Evolutionary conservation across 2,329 filamentous ascomycete species (phyloP).

Genomic region (Clonostachys rosea): DNA sequence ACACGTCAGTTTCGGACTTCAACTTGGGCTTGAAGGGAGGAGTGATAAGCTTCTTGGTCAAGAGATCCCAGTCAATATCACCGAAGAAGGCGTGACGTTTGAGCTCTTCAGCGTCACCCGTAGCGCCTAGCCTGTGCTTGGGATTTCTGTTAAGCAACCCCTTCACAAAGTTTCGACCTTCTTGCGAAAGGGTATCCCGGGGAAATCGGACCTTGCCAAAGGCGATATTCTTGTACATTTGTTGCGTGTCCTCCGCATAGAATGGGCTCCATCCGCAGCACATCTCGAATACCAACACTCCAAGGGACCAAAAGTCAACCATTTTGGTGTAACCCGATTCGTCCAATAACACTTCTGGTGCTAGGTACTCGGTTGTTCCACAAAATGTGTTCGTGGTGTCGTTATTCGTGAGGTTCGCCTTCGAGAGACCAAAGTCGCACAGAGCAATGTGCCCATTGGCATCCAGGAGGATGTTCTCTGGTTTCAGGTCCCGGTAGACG

Average conservation of each 20-base stretch:
- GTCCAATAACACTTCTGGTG: slow-evolving; percentile 90
- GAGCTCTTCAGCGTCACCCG: slow-evolving; percentile 86
- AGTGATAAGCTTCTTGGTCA: slow-evolving; percentile 86
- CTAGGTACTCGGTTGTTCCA: slow-evolving; percentile 95
- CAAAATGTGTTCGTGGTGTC: slow-evolving; percentile 99
- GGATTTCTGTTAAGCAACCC: slow-evolving; percentile 95
- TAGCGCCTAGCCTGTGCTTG: slow-evolving; percentile 88
- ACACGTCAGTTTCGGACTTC: slow-evolving; percentile 92
- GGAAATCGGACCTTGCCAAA: slow-evolving; percentile 98
- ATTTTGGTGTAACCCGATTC: slow-evolving; percentile 99
- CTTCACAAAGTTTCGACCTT: slow-evolving; percentile 97
- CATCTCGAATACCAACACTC: slow-evolving; percentile 98
- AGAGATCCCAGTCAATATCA: slow-evolving; percentile 87
- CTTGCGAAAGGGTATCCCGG: slow-evolving; percentile 86
- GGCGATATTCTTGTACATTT: slow-evolving; percentile 99
- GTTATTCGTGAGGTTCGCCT: slow-evolving; percentile 94
- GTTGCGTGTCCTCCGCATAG: slow-evolving; percentile 97
- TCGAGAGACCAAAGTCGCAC: slow-evolving; percentile 95
- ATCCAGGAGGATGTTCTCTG: slow-evolving; percentile 94
- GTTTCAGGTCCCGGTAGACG: slow-evolving; percentile 95
- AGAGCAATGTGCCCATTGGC: slow-evolving; percentile 97
- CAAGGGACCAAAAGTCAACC: slow-evolving; percentile 99
- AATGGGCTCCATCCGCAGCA: slow-evolving; percentile 99
- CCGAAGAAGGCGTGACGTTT: slow-evolving; percentile 93
- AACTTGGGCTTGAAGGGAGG: slow-evolving; percentile 98